Base-by-base conservation (phyloP, 345 rosid species). In the Eucalyptus regnans region DNA sequence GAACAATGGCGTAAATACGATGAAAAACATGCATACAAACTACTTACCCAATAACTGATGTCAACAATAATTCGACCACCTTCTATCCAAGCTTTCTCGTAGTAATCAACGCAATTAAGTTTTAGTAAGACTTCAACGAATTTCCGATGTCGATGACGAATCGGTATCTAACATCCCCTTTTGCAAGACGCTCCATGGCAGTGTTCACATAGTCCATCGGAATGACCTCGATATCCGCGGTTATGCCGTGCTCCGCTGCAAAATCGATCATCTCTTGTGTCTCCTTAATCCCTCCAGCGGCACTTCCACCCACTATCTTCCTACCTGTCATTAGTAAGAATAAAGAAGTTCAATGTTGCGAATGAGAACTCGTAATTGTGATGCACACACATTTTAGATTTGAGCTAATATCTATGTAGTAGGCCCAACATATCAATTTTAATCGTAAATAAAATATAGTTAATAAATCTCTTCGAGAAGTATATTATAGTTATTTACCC, bases 191-290 rank as follows among this genome's bases (percentile, higher is more conserved):
- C 29, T 93, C 94, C 90, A 92, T 87, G 50, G 96, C 96, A 3
- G 89, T 88, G 76, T 95, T 96, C 56, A 94, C 94, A 71, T 93
- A 90, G 33, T 94, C 94, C 86, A 93, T 92, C 0, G 92, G 86
- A 17, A 95, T 92, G 20, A 93, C 88, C 88, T 96, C 98, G 49
- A 92, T 89, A 46, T 95, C 96, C 7, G 95, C 90, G 5, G 86
- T 91, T 48, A 96, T 90, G 87, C 89, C 89, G 86, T 96, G 91
- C 62, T 93, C 83, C 0, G 93, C 94, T 31, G 94, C 93, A 91
- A 92, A 90, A 91, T 93, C 91, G 29, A 91, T 90, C 93, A 94
- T 94, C 80, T 95, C 95, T 89, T 94, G 96, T 2, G 97, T 94
- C 91, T 95, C 98, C 81, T 91, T 92, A 49, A 95, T 90, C 50